Base-by-base conservation (phyloP, 208 protist genomes). In the Trypanosoma platydactyli region DNA sequence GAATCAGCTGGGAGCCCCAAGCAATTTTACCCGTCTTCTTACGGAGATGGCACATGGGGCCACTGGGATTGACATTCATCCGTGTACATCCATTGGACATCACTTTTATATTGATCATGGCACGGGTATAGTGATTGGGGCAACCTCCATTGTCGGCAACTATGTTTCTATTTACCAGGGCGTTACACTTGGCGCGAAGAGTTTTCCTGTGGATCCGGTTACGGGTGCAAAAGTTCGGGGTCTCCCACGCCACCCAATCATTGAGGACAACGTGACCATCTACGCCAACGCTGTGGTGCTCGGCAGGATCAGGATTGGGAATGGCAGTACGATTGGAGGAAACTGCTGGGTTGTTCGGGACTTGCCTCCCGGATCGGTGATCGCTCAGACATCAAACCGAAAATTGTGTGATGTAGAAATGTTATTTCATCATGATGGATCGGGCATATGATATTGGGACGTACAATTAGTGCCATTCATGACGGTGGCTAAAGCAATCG, bases 91-190 rank as follows among this genome's bases (percentile, higher is more conserved):
- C 4, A 88, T 97, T 45, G 89, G 89, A 6, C 78, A 89, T 55
- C 84, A 90, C 73, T 91, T 94, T 53, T 92, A 92, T 67, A 92
- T 97, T 68, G 92, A 97, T 70, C 92, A 97, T 81, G 92, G 88
- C 42, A 92, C 80, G 15, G 92, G 92, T 41, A 77, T 97, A 49
- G 91, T 97, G 7, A 88, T 97, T 48, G 92, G 92, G 13, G 88
- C 78, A 29, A 97, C 88, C 3, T 81, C 90, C 3, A 68, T 94
- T 54, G 81, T 97, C 49, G 89, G 89, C 15, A 88, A 92, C 54
- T 63, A 86, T 73, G 86, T 91, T 6, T 83, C 78, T 20, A 65
- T 96, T 12, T 91, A 93, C 52, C 89, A 96, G 61, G 86, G 85
- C 49, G 89, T 96, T 16, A 96, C 92, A 5, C 81, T 97, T 24